Evolutionary conservation across 1,139 yeast species (phyloP).

Genomic region (Candida pseudocylindracea): DNA sequence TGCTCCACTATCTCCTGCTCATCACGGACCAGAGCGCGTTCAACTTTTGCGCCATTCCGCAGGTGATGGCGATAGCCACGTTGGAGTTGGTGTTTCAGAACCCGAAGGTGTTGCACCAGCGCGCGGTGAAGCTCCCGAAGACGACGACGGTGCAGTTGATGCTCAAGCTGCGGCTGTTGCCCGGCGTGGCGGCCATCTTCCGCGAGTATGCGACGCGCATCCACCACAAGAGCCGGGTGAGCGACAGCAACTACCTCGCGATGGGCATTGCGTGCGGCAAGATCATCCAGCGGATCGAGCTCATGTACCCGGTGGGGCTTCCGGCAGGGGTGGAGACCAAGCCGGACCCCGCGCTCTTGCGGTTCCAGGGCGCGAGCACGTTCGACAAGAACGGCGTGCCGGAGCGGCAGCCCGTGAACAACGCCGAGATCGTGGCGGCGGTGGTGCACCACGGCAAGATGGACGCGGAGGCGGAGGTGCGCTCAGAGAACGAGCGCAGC

Average conservation of each 20-base stretch:
- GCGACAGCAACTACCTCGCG: conserved; percentile 72
- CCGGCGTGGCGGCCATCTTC: conserved; percentile 59
- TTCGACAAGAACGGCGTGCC: no score
- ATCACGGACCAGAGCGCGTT: conserved; percentile 68
- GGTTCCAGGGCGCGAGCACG: no score
- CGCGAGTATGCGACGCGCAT: conserved; percentile 50
- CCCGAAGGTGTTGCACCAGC: conserved; percentile 34
- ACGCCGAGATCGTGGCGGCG: no score
- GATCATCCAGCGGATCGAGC: conserved; percentile 68
- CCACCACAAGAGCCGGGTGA: conserved; percentile 56
- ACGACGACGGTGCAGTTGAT: conserved; percentile 77
- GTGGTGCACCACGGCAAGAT: no score
- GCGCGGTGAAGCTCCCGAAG: conserved; percentile 71
- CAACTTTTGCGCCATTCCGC: conserved; percentile 92
- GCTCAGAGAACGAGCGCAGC: no score
- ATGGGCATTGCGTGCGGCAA: conserved; percentile 76
- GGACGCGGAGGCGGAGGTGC: no score
- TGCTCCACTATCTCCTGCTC: conserved; percentile 51
- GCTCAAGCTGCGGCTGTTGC: conserved; percentile 47
- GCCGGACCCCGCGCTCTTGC: no score
- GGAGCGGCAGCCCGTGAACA: no score
- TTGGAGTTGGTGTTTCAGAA: conserved; percentile 73
- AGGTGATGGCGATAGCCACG: conserved; percentile 96
- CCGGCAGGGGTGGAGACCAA: conserved; percentile 9
- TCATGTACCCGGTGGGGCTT: conserved; percentile 31